Conservation (phyloP, 495 filamentous ascomycete genomes). For the Extremus antarcticus region DNA sequence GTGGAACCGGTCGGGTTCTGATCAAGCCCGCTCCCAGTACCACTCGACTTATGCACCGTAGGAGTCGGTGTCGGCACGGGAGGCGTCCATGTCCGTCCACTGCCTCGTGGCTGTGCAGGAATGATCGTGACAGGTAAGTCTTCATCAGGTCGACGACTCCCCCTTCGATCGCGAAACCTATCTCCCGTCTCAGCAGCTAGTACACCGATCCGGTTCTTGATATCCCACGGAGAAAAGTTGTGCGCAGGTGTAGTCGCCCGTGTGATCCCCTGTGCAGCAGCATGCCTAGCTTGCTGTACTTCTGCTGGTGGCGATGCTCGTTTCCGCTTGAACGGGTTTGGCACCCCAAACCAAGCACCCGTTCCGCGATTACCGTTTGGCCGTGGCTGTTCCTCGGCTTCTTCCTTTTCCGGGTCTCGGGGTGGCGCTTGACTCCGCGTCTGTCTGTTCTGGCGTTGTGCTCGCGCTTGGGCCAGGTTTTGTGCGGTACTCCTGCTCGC, state of each 20-base stretch:
- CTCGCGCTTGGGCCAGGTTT: neutral
- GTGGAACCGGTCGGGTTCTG: neutral
- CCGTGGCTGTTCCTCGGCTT: conserved; percentile 1
- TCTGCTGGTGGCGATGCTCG: conserved; percentile 44
- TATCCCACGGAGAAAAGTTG: conserved; percentile 25
- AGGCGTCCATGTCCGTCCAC: conserved; percentile 26
- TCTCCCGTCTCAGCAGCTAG: conserved; percentile 31
- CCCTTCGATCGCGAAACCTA: conserved; percentile 22
- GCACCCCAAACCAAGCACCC: conserved; percentile 36
- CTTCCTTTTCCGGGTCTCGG: conserved; percentile 20
- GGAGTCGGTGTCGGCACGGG: neutral
- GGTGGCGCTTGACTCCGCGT: neutral
- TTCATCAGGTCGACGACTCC: conserved; percentile 22
- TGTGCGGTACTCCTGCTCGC: conserved; percentile 4
- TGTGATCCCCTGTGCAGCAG: neutral
- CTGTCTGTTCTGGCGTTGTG: neutral
- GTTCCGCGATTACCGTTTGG: conserved; percentile 1
- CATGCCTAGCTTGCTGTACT: conserved; percentile 35
- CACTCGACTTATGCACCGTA: neutral
- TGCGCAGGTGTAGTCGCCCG: conserved; percentile 19
- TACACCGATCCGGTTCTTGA: conserved; percentile 28
- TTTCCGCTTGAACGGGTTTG: conserved; percentile 45
- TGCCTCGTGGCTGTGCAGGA: conserved; percentile 49
- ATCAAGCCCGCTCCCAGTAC: neutral
- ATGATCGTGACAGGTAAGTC: conserved; percentile 55